phyloP scores from a whole-genome alignment of 495 filamentous ascomycete species.

The Oleoguttula mirabilis region DNA sequence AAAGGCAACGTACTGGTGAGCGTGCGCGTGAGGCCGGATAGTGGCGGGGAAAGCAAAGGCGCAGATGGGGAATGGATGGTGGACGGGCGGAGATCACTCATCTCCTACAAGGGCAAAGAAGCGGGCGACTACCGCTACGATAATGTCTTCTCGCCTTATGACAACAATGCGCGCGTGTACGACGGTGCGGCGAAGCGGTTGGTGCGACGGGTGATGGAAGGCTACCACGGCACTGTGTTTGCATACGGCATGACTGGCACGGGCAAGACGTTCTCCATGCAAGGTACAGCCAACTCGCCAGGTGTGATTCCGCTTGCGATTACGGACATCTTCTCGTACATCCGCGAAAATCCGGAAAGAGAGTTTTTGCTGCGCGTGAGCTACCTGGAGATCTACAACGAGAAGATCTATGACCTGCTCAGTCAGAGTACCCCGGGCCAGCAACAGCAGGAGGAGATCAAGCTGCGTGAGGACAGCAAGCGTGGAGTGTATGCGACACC shows the following conservation, averaged over 20 bases:
- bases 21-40: slow-evolving; percentile 82
- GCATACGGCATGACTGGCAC: slow-evolving; percentile 99
- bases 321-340: slow-evolving; percentile 97
- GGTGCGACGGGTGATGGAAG: slow-evolving; percentile 95
- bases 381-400: slow-evolving; percentile 98
- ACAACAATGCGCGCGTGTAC: slow-evolving; percentile 89
- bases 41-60: slow-evolving; percentile 44
- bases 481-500: slow-evolving; percentile 92
- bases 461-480: slow-evolving; percentile 89
- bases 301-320: slow-evolving; percentile 96
- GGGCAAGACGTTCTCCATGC: slow-evolving; percentile 98
- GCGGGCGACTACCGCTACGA: slow-evolving; percentile 91
- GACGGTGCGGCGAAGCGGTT: slow-evolving; percentile 86
- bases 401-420: slow-evolving; percentile 89
- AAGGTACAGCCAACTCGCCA: slow-evolving; percentile 91
- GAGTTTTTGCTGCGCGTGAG: slow-evolving; percentile 95
- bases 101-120: slow-evolving; percentile 77
- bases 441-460: slow-evolving; percentile 70
- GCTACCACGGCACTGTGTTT: slow-evolving; percentile 96
- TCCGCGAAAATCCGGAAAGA: slow-evolving; percentile 85
- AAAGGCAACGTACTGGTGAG: slow-evolving; percentile 97
- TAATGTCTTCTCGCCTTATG: slow-evolving; percentile 86
- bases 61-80: slow-evolving; percentile 83
- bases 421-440: slow-evolving; percentile 47
- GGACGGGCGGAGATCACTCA: slow-evolving; percentile 68